phyloP scores from a whole-genome alignment of 352 stramenopile species.

The Globisporangium megalacanthum region DNA sequence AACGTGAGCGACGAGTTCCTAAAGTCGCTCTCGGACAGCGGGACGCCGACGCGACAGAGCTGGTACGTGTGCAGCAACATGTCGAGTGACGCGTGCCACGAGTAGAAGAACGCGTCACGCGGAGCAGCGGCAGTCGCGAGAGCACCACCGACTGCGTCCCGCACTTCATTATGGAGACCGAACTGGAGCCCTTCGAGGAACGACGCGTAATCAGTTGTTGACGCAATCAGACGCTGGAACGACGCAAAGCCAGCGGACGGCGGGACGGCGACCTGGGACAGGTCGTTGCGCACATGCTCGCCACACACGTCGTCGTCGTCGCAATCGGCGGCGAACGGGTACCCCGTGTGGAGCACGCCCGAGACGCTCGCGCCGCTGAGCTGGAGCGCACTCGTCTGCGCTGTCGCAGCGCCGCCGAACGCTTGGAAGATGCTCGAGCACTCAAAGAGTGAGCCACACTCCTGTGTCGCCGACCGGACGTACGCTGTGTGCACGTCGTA shows the following conservation, averaged over 20 bases:
- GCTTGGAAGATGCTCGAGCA: slow-evolving; percentile 56
- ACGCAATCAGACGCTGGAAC: slow-evolving; percentile 47
- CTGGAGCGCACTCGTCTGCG: slow-evolving; percentile 9
- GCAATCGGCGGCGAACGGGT: slow-evolving; percentile 30
- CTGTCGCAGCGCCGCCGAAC: slow-evolving; percentile 30
- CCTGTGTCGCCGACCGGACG: slow-evolving; percentile 30
- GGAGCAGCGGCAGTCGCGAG: slow-evolving; percentile 48
- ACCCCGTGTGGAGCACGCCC: slow-evolving; percentile 23
- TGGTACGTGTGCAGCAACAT: slow-evolving; percentile 69
- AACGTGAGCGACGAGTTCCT: slow-evolving; percentile 40
- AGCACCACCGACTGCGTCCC: slow-evolving; percentile 45
- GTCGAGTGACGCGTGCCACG: slow-evolving; percentile 59
- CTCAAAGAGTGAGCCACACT: slow-evolving; percentile 56
- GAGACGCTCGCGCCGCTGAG: slow-evolving; percentile 27
- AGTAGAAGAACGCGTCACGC: slow-evolving; percentile 61
- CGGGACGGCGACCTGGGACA: slow-evolving; percentile 31
- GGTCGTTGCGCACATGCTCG: slow-evolving; percentile 35
- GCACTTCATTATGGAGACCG: slow-evolving; percentile 58
- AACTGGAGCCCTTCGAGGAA: slow-evolving; percentile 59
- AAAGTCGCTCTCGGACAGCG: slow-evolving; percentile 37
- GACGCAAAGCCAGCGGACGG: slow-evolving; percentile 41
- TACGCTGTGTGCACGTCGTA: slow-evolving; percentile 73
- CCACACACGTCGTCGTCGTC: slow-evolving; percentile 39
- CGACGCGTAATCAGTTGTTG: slow-evolving; percentile 44
- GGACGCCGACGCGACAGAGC: slow-evolving; percentile 50